Base-by-base conservation (phyloP, 164 flowering plant genomes). In the Litsea cubeba region DNA sequence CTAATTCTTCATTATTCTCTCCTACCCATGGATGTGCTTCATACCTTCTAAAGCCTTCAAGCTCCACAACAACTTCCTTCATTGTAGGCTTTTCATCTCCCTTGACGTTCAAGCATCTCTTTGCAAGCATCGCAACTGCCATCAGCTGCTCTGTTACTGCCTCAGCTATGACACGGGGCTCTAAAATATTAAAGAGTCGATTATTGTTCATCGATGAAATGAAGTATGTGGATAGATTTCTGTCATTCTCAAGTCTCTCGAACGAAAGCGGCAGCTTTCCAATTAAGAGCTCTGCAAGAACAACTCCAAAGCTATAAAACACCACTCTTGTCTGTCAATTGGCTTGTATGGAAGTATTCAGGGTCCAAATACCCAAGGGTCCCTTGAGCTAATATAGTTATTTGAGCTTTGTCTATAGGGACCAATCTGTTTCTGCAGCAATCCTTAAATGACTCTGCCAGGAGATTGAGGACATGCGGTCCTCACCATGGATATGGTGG, bases 291-390 rank as follows among this genome's bases (percentile, higher is more conserved):
- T 84, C 85, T 1, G 62, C 23, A 12, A 71, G 64, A 24, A 71
- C 72, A 6, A 71, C 64, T 10, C 72, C 72, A 50, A 71, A 54
- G 49, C 72, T 71, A 54, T 71, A 71, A 71, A 71, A 71, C 72
- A 71, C 54, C 72, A 12, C 72, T 71, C 20, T 85, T 85, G 2
- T 79, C 84, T 0, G 85, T 84, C 20, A 84, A 62, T 57, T 77
- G 75, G 40, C 82, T 74, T 12, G 80, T 69, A 3, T 74, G 80
- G 0, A 81, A 50, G 72, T 83, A 85, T 35, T 85, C 84, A 0
- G 85, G 87, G 63, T 85, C 85, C 3, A 85, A 50, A 69, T 85
- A 85, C 15, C 85, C 85, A 0, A 81, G n/a, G 4, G 83, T 85
- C 18, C 87, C 87, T 35, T 83, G 83, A 3, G 62, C 51, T 12